A percentile compares a stretch with the other conserved stretches of the same genome.
phyloP scores from a whole-genome alignment of 2,329 filamentous ascomycete species.

The Ophiocordyceps robertsii region DNA sequence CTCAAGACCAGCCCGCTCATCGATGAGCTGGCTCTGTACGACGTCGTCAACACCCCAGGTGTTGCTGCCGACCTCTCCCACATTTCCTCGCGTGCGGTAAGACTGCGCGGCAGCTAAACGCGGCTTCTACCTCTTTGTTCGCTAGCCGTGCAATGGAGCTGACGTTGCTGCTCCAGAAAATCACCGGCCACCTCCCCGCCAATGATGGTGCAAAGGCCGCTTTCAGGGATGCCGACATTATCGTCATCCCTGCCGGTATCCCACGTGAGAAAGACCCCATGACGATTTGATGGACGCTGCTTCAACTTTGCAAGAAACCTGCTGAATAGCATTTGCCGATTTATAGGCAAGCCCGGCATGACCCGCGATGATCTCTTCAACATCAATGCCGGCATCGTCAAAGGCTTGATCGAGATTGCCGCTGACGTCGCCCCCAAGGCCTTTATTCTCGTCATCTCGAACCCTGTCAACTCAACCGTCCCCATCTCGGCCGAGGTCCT shows the following conservation, averaged over 20 bases:
- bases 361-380: conserved; percentile 99
- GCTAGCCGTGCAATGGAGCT: neutral
- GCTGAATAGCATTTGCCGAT: neutral
- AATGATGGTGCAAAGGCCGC: conserved; percentile 77
- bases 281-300: neutral
- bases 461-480: conserved; percentile 98
- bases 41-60: conserved; percentile 98
- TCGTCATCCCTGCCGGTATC: conserved; percentile 96
- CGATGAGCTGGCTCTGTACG: conserved; percentile 90
- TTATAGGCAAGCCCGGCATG: conserved; percentile 92
- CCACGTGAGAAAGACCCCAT: conserved; percentile 53
- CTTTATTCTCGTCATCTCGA: conserved; percentile 93
- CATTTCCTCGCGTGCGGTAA: conserved; percentile 78
- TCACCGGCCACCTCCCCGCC: conserved; percentile 76
- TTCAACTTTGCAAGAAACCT: neutral
- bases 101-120: conserved; percentile 7
- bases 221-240: conserved; percentile 85
- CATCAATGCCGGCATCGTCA: conserved; percentile 97
- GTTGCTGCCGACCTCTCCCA: conserved; percentile 94
- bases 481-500: conserved; percentile 95
- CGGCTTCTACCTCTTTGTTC: neutral
- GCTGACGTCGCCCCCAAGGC: conserved; percentile 86
- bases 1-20: conserved; percentile 82
- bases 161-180: conserved; percentile 42
- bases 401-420: conserved; percentile 78